These are phyloP conservation scores for Zygnema circumcarinatum DNA, from an alignment of 139 green algal species.

Conservation along the genomic window DNA sequence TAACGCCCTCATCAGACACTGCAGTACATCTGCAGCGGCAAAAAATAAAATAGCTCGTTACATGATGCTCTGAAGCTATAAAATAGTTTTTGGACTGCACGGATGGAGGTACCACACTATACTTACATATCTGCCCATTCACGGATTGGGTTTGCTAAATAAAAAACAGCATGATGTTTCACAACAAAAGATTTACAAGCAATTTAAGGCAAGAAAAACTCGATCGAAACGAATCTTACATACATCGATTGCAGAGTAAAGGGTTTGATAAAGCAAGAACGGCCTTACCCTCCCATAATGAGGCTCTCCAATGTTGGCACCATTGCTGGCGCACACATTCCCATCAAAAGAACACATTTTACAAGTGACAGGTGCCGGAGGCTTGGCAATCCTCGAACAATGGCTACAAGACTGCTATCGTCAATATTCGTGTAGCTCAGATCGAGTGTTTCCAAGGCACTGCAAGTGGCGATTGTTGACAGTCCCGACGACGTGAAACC, in stretches of 20 bases:
- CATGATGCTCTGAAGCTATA: too few relatives aligned
- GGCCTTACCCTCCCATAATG: neutral
- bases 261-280: too few relatives aligned
- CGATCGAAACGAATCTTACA: too few relatives aligned
- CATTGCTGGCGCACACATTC: neutral
- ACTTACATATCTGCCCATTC: too few relatives aligned
- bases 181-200: too few relatives aligned
- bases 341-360: neutral
- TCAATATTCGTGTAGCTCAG: neutral
- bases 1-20: neutral
- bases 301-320: neutral
- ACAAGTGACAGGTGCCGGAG: neutral
- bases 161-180: too few relatives aligned
- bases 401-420: neutral
- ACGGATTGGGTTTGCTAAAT: too few relatives aligned
- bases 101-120: too few relatives aligned
- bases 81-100: too few relatives aligned
- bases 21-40: neutral
- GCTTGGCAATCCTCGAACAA: neutral
- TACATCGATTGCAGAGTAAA: too few relatives aligned
- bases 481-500: neutral
- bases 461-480: neutral
- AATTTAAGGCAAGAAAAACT: too few relatives aligned
- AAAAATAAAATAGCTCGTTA: constrained; percentile 4
- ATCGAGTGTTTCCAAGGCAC: neutral